Conservation (phyloP, 2,329 filamentous ascomycete genomes). For the Pestalotiopsis fici region DNA sequence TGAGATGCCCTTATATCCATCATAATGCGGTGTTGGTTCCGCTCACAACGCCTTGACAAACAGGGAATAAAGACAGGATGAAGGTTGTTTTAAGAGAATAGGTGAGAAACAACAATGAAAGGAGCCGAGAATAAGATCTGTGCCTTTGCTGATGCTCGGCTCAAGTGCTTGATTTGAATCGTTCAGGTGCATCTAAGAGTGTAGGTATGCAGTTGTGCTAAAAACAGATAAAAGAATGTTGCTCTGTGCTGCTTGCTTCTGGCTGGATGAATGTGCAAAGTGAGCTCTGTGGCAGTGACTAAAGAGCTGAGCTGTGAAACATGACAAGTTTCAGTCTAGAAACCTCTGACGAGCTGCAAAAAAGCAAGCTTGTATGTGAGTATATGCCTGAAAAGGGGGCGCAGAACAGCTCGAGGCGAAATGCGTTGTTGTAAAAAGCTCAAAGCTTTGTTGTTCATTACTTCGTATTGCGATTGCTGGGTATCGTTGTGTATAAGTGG, state of each 20-base stretch:
- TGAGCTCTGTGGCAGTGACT: background rate
- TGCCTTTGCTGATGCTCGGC: background rate
- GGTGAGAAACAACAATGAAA: background rate
- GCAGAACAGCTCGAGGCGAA: background rate
- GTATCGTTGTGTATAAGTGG: slow-evolving; percentile 31
- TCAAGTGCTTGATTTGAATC: background rate
- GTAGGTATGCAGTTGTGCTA: background rate
- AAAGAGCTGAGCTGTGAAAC: slow-evolving; percentile 5
- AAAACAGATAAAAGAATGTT: background rate
- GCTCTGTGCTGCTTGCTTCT: background rate
- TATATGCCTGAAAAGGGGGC: background rate
- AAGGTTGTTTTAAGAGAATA: background rate
- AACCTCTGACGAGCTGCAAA: background rate
- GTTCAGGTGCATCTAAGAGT: background rate
- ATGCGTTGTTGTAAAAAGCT: background rate
- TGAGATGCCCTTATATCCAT: background rate
- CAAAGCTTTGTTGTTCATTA: slow-evolving; percentile 26
- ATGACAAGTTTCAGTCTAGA: slow-evolving; percentile 8
- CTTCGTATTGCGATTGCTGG: slow-evolving; percentile 31
- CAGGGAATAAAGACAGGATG: background rate
- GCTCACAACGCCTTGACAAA: background rate
- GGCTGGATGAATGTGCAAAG: background rate
- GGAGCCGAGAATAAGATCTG: background rate
- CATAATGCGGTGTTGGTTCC: background rate
- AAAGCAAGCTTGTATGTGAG: background rate